These are phyloP conservation scores for Pontederia paniculata DNA, from an alignment of 176 grass and related monocot species.

Conservation along the genomic window DNA sequence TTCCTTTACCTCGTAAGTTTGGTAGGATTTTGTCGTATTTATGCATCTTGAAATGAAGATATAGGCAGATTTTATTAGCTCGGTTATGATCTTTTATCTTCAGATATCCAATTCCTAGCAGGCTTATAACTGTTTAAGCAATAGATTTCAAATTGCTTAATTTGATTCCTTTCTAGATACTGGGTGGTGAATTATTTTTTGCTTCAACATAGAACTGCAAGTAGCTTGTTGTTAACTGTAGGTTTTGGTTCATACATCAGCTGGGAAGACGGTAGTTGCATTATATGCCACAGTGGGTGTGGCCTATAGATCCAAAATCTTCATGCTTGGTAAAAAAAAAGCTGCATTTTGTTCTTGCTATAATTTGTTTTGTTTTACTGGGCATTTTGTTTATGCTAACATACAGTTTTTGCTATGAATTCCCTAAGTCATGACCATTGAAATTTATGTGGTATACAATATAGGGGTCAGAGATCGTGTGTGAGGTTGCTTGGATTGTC, in stretches of 20 bases:
- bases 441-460: conserved; percentile 97
- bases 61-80: neutral
- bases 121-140: no score
- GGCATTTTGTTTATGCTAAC: neutral
- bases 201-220: neutral
- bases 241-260: conserved; percentile 90
- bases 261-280: conserved; percentile 92
- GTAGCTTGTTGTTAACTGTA: neutral
- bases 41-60: neutral
- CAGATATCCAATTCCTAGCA: no score
- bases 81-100: no score
- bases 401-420: neutral
- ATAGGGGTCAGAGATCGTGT: conserved; percentile 89
- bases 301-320: conserved; percentile 79
- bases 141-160: no score
- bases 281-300: conserved; percentile 81
- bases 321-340: conserved; percentile 60
- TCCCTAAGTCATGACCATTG: conserved; percentile 75
- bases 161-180: no score
- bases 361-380: neutral
- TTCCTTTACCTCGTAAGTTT: neutral
- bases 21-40: neutral
- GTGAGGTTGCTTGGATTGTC: conserved; percentile 89
- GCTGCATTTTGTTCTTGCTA: neutral
- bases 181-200: neutral